Evolutionary conservation across 108 stramenopile species (phyloP), one percentile per base, ranked within the genome.

Genomic region (Hondaea fermentalgiana): DNA sequence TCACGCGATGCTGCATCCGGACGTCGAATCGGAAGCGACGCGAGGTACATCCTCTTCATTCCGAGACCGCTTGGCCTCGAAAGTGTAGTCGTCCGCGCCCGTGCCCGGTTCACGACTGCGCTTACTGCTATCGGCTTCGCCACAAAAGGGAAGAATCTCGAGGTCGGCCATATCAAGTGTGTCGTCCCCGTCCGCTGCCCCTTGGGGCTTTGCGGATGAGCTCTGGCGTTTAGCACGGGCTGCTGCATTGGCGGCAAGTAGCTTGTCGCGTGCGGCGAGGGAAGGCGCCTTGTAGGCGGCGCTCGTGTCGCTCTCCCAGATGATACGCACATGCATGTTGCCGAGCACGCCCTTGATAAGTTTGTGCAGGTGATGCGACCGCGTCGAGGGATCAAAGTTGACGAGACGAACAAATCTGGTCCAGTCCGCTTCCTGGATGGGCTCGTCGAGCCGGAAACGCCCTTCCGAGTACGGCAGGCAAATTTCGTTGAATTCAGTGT

Each of bases 271-370:
- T 0, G 45, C 49, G 12, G 45, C 6, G 23, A 25, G 16, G 45
- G 49, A 83, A 55, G 51, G 21, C 8, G 64, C 64, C 64, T 69
- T 69, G 76, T 53, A 53, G 6, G 8, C 19, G n/a, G 76, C 76
- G 51, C 76, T 83, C 19, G 76, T 83, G 28, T 83, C 76, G 49
- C 49, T 83, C 23, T 83, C 76, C 76, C 76, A 83, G 28, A 53
- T 23, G 23, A 53, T 45, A 6, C 49, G 49, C 17, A 53, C 45
- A 83, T 83, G 16, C 45, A 45, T 45, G n/a, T 6, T 16, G 45
- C 76, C 76, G 6, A 83, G 76, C 51, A 23, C n/a, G 49, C 49
- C 28, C n/a, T 47, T 53, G 25, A 83, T 53, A 16, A 53, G 6
- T 6, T 53, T 53, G 14, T 83, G 45, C 19, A 83, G 12, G 49